Percentiles rank a stretch among this genome's conserved stretches.
These are phyloP conservation scores for Tagetes patula DNA, from an alignment of 129 eudicot species.

Conservation along the genomic window DNA sequence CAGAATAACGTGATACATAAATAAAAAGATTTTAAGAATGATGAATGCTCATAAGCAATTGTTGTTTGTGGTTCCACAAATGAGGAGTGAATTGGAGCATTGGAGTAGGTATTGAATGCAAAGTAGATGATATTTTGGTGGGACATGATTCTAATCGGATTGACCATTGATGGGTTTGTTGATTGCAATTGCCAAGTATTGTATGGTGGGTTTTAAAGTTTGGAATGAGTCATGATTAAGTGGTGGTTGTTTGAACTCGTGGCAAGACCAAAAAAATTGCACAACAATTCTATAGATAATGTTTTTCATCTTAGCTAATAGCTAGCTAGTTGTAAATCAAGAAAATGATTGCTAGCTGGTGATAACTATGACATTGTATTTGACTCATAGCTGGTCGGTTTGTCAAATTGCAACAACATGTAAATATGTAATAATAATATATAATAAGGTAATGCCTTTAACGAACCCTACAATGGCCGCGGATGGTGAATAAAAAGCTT, in stretches of 20 bases:
- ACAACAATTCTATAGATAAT: slow-evolving; percentile 23
- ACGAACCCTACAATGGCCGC: neutral
- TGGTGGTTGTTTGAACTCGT: slow-evolving; percentile 33
- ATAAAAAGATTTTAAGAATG: neutral
- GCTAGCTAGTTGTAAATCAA: slow-evolving; percentile 22
- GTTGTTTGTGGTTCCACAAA: neutral
- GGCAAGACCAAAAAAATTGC: slow-evolving; percentile 29
- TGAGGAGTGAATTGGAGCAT: slow-evolving; percentile 12
- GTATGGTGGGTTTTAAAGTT: slow-evolving; percentile 28
- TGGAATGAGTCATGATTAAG: slow-evolving; percentile 17
- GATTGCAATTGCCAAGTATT: slow-evolving; percentile 1
- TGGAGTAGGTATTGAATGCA: slow-evolving; percentile 22
- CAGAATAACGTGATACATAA: neutral
- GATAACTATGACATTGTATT: slow-evolving; percentile 13
- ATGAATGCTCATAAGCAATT: neutral
- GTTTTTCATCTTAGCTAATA: neutral
- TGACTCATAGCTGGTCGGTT: slow-evolving; percentile 23
- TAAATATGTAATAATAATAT: neutral
- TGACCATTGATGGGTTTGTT: neutral
- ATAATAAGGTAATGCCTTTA: no score
- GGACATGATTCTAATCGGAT: slow-evolving; percentile 19
- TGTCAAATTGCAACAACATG: neutral
- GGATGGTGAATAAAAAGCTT: neutral
- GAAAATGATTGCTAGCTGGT: slow-evolving; percentile 42
- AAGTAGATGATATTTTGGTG: slow-evolving; percentile 29